These are phyloP conservation scores for Hamigera avellanea DNA, from an alignment of 495 filamentous ascomycete genomes.

Conservation along the genomic window DNA sequence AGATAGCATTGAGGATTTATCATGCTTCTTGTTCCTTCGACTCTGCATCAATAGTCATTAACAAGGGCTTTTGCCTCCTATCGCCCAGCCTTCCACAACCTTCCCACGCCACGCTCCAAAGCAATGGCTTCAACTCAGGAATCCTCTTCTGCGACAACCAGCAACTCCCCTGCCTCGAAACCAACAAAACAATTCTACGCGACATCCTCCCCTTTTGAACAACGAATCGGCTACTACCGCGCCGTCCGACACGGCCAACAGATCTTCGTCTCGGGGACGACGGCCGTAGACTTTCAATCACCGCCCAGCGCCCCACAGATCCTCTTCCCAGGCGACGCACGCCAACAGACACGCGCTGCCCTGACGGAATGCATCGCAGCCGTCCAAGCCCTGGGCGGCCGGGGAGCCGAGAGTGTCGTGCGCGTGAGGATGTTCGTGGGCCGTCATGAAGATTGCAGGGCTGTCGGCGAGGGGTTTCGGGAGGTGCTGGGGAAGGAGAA, in stretches of 20 bases:
- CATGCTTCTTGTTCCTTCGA: too few relatives aligned
- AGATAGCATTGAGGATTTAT: too few relatives aligned
- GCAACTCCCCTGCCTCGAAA: too few relatives aligned
- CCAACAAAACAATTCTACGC: constrained; percentile 6
- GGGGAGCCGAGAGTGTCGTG: constrained; percentile 23
- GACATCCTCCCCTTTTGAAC: constrained; percentile 32
- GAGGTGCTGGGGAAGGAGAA: constrained; percentile 21
- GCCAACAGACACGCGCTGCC: constrained; percentile 25
- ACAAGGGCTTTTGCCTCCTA: too few relatives aligned
- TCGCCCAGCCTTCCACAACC: too few relatives aligned
- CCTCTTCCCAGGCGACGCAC: constrained; percentile 26
- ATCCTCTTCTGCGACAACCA: too few relatives aligned
- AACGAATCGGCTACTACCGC: constrained; percentile 33
- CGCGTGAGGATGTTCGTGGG: constrained; percentile 31
- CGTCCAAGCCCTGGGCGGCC: constrained; percentile 28
- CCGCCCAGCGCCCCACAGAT: constrained; percentile 21
- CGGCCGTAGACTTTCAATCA: constrained; percentile 26
- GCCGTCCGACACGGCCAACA: constrained; percentile 30
- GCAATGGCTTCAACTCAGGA: too few relatives aligned
- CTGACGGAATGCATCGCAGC: constrained; percentile 29
- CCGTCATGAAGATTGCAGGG: constrained; percentile 20
- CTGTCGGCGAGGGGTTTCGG: constrained; percentile 21
- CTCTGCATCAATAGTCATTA: too few relatives aligned
- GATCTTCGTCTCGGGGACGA: constrained; percentile 37
- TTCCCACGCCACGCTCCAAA: too few relatives aligned